phyloP scores from a whole-genome alignment of 2,329 filamentous ascomycete species.

The Mycocentrospora acerina region DNA sequence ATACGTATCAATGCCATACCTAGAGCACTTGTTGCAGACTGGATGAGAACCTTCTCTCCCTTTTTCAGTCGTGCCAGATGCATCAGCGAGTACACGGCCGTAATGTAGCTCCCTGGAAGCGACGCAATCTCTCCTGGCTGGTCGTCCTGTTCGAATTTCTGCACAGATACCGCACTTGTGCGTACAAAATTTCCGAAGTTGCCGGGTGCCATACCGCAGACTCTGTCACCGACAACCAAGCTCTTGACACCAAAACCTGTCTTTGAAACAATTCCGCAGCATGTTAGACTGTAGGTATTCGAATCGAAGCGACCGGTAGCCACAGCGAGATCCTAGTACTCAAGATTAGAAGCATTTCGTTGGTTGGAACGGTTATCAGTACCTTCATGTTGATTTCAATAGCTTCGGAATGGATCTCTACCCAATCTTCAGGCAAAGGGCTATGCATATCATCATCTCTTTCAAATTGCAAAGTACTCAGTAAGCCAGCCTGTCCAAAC shows the following conservation, averaged over 20 bases:
- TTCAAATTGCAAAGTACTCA: conserved; percentile 22
- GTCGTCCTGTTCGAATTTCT: conserved; percentile 6
- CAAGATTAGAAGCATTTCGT: no score
- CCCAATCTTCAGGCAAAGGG: conserved; percentile 14
- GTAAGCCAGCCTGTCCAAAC: conserved; percentile 12
- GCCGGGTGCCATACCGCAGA: conserved; percentile 19
- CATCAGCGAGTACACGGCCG: conserved; percentile 7
- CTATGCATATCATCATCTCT: conserved; percentile 7
- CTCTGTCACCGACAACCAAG: conserved; percentile 15
- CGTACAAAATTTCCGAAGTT: conserved; percentile 24
- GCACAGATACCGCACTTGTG: conserved; percentile 5
- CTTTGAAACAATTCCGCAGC: conserved; percentile 12
- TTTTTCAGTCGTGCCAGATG: conserved; percentile 1
- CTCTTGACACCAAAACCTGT: conserved; percentile 10
- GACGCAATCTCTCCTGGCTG: conserved; percentile 13
- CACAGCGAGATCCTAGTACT: conserved; percentile 16
- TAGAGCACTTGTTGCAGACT: no score
- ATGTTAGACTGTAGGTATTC: conserved; percentile 15
- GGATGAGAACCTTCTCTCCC: no score
- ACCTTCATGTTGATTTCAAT: conserved; percentile 24
- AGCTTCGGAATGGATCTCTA: conserved; percentile 17
- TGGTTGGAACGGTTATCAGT: no score
- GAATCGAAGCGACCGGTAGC: conserved; percentile 16
- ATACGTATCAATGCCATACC: no score
- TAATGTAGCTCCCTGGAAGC: conserved; percentile 6